Conservation (phyloP, 75 land plant species). For the Chamaecyparis obtusa region DNA sequence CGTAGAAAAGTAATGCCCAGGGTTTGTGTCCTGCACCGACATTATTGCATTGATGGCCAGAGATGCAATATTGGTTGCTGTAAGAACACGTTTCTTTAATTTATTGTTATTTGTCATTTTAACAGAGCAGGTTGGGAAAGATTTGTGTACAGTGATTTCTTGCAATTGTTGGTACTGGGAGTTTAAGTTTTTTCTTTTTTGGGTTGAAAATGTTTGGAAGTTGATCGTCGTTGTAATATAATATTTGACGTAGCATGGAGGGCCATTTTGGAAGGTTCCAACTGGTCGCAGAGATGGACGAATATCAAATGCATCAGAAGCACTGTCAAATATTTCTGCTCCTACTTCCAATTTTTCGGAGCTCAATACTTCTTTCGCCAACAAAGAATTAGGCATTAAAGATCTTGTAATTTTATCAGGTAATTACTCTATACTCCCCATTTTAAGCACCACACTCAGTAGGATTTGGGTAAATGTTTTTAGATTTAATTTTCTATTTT, state of each 20-base stretch:
- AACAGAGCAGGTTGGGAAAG: no score
- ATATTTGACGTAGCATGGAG: slow-evolving; percentile 8
- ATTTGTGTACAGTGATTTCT: no score
- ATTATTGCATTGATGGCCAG: slow-evolving; percentile 48
- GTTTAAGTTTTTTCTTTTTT: no score
- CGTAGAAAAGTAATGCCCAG: slow-evolving; percentile 56
- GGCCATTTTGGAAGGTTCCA: slow-evolving; percentile 17
- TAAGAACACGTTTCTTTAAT: not conserved
- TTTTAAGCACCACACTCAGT: no score
- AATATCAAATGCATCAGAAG: slow-evolving; percentile 7
- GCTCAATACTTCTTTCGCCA: slow-evolving; percentile 8
- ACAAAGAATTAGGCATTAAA: slow-evolving; percentile 12
- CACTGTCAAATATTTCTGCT: slow-evolving; percentile 14
- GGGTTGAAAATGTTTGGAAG: no score
- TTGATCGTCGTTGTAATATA: no score
- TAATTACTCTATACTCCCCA: not conserved
- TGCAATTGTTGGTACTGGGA: no score
- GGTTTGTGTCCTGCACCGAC: slow-evolving; percentile 72
- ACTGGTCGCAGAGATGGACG: slow-evolving; percentile 31
- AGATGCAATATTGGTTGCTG: slow-evolving; percentile 23
- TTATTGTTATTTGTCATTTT: no score
- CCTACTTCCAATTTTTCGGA: slow-evolving; percentile 15
- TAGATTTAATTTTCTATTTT: no score
- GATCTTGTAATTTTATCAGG: slow-evolving; percentile 30
- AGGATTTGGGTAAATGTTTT: no score